These are phyloP conservation scores for Daldinia caldariorum DNA, from an alignment of 495 filamentous ascomycete species.

Conservation along the genomic window DNA sequence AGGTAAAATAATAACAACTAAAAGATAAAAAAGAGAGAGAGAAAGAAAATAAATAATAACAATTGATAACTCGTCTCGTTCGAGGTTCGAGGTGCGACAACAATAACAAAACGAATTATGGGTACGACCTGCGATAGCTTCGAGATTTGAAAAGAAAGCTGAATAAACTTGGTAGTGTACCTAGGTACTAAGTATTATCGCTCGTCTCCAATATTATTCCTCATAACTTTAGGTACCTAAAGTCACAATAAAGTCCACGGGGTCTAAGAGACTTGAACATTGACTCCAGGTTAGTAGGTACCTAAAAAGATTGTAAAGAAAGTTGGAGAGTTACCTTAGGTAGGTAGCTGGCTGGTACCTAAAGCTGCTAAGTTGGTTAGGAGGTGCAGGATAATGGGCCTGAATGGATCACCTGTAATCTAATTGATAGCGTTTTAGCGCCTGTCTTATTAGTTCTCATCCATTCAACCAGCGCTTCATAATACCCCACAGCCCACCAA, in stretches of 20 bases:
- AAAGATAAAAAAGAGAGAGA: neutral
- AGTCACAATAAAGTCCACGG: neutral
- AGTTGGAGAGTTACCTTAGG: slow-evolving; percentile 4
- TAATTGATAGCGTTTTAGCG: slow-evolving; percentile 33
- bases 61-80: slow-evolving; percentile 9
- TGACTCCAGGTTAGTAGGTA: no score
- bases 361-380: neutral
- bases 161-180: neutral
- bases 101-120: neutral
- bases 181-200: no score
- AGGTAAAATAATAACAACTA: slow-evolving; percentile 4
- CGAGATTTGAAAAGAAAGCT: neutral
- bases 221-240: slow-evolving; percentile 4
- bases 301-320: slow-evolving; percentile 6
- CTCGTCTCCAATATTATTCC: neutral
- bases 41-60: neutral
- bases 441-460: slow-evolving; percentile 25
- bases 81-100: slow-evolving; percentile 1
- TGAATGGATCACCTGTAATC: slow-evolving; percentile 37
- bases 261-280: slow-evolving; percentile 2
- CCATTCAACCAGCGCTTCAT: slow-evolving; percentile 28
- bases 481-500: slow-evolving; percentile 26
- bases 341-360: neutral
- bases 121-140: slow-evolving; percentile 3
- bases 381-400: slow-evolving; percentile 14